Conservation (phyloP, 345 rosid genomes). For the Stellera chamaejasme region DNA sequence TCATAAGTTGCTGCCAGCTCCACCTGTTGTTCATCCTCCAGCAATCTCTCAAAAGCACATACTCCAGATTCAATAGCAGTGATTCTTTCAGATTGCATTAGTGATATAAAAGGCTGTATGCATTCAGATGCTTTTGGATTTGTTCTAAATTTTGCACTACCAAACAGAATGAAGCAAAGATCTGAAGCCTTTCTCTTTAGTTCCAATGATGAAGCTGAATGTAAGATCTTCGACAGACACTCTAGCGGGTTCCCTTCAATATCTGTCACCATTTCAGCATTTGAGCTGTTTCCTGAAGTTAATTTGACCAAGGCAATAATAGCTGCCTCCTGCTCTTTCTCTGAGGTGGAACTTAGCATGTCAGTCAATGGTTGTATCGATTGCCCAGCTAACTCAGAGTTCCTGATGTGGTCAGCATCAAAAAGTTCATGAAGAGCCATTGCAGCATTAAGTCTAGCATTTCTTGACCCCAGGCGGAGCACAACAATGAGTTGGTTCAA, state of each 20-base stretch:
- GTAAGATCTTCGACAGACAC: conserved; percentile 46
- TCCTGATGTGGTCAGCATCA: conserved; percentile 56
- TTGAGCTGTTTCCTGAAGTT: conserved; percentile 47
- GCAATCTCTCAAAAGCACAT: conserved; percentile 60
- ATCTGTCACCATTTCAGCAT: conserved; percentile 38
- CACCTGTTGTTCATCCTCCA: conserved; percentile 63
- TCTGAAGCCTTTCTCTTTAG: conserved; percentile 69
- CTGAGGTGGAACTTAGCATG: conserved; percentile 67
- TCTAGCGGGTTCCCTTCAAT: conserved; percentile 60
- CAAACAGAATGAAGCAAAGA: conserved; percentile 56
- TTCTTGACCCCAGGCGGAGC: conserved; percentile 65
- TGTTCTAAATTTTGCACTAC: conserved; percentile 41
- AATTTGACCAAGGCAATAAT: conserved; percentile 67
- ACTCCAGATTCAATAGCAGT: conserved; percentile 57
- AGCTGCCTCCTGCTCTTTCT: conserved; percentile 71
- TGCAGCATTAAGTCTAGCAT: conserved; percentile 74
- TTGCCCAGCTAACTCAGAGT: conserved; percentile 65
- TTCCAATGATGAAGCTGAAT: conserved; percentile 56
- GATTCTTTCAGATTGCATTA: conserved; percentile 46
- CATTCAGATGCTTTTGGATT: conserved; percentile 50
- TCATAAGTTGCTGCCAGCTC: conserved; percentile 55
- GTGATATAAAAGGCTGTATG: conserved; percentile 49
- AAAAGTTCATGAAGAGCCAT: conserved; percentile 77
- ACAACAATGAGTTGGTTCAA: conserved; percentile 87
- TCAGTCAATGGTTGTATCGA: conserved; percentile 79